These are phyloP conservation scores for Aspergillus incahuasiensis DNA, from an alignment of 495 filamentous ascomycete species.

Conservation along the genomic window DNA sequence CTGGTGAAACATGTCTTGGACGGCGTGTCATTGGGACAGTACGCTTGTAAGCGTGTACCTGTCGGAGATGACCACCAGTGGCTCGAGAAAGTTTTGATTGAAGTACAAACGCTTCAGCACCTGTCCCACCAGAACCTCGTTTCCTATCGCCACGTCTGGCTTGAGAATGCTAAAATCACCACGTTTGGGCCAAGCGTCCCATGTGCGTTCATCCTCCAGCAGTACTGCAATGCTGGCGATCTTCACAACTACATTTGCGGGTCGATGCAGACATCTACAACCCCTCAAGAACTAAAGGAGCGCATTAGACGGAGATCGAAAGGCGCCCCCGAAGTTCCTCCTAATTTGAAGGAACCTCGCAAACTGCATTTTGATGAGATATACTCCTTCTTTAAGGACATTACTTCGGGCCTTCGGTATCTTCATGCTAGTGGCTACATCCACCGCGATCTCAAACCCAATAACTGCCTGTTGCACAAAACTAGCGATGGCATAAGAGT, in stretches of 20 bases:
- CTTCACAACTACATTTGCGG: constrained; percentile 77
- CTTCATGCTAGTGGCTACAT: constrained; percentile 93
- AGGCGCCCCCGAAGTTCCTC: constrained; percentile 49
- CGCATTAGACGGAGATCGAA: constrained; percentile 74
- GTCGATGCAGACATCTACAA: constrained; percentile 53
- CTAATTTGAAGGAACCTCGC: constrained; percentile 50
- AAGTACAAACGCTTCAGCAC: constrained; percentile 87
- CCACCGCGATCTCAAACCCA: constrained; percentile 92
- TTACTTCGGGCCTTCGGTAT: constrained; percentile 85
- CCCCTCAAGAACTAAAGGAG: constrained; percentile 80
- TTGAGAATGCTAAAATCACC: constrained; percentile 80
- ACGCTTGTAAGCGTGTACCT: constrained; percentile 94
- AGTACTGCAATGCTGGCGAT: constrained; percentile 96
- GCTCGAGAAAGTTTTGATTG: constrained; percentile 88
- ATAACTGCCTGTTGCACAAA: constrained; percentile 86
- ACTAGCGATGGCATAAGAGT: constrained; percentile 67
- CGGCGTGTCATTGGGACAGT: constrained; percentile 78
- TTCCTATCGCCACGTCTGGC: constrained; percentile 94
- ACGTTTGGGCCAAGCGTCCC: constrained; percentile 87
- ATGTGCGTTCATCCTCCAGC: constrained; percentile 94
- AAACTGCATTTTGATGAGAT: constrained; percentile 84
- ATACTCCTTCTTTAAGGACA: constrained; percentile 93
- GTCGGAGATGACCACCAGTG: constrained; percentile 94
- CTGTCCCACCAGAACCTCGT: constrained; percentile 95
- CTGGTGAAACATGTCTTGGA: too few species aligned